A percentile compares a stretch with the other conserved stretches of the same genome.
Conservation (phyloP, 2,329 filamentous ascomycete genomes). For the Emydomyces testavorans region DNA sequence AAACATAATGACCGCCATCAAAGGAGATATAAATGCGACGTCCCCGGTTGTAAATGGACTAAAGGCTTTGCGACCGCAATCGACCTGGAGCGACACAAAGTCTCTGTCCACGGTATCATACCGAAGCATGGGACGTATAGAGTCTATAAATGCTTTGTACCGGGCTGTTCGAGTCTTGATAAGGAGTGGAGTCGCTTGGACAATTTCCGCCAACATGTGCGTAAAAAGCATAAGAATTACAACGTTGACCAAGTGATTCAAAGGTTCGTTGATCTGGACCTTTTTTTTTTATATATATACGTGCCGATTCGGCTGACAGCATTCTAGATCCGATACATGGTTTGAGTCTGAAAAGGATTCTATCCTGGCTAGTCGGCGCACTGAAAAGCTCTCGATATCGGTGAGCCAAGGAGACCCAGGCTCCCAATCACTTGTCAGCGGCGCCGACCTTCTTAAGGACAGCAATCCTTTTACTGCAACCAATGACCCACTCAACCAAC, state of each 20-base stretch:
- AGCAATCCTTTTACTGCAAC: not conserved
- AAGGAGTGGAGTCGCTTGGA: conserved; percentile 74
- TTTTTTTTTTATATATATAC: not conserved
- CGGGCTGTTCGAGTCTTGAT: conserved; percentile 45
- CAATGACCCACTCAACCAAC: not conserved
- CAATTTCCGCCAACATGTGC: conserved; percentile 74
- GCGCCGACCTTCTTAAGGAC: not conserved
- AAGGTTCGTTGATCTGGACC: not conserved
- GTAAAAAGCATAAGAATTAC: conserved; percentile 53
- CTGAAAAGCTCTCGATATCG: not conserved
- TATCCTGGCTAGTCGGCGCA: not conserved
- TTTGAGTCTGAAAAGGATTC: not conserved
- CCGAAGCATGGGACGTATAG: conserved; percentile 37
- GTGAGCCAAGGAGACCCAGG: not conserved
- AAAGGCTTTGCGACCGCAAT: conserved; percentile 71
- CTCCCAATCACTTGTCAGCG: not conserved
- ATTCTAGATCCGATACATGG: conserved; percentile 4
- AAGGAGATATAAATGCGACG: conserved; percentile 54
- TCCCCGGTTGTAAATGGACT: conserved; percentile 45
- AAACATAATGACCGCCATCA: conserved; percentile 63
- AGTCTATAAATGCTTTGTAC: conserved; percentile 49
- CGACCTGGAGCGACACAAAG: conserved; percentile 61
- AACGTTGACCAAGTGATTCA: not conserved
- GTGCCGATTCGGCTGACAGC: not conserved
- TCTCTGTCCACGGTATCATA: conserved; percentile 5